Conservation (phyloP, 2,329 filamentous ascomycete species). For the Penicillium olsonii region DNA sequence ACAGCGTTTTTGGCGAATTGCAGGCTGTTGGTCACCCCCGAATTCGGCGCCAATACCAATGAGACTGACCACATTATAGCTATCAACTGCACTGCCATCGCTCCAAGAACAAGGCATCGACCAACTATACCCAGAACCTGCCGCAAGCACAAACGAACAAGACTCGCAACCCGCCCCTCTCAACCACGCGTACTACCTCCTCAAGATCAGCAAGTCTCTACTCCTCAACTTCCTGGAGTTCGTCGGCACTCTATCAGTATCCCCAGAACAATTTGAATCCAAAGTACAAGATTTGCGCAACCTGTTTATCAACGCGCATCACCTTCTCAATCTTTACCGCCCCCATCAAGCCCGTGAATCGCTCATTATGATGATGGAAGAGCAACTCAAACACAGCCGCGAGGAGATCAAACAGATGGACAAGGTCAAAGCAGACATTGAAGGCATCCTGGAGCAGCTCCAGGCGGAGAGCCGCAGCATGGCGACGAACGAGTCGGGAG, state of each 20-base stretch:
- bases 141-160: conserved; percentile 56
- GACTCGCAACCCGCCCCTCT: conserved; percentile 40
- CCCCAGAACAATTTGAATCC: conserved; percentile 65
- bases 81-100: conserved; percentile 63
- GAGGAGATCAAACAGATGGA: conserved; percentile 78
- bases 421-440: conserved; percentile 70
- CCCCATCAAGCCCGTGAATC: conserved; percentile 91
- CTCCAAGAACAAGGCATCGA: conserved; percentile 71
- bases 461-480: conserved; percentile 32
- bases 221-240: conserved; percentile 89
- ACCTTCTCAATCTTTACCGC: conserved; percentile 89
- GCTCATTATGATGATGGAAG: conserved; percentile 83
- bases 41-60: neutral
- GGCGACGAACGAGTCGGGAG: conserved; percentile 9
- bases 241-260: conserved; percentile 67
- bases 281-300: conserved; percentile 79
- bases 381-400: conserved; percentile 70
- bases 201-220: conserved; percentile 78
- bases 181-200: conserved; percentile 63
- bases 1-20: conserved; percentile 71
- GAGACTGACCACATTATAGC: conserved; percentile 30
- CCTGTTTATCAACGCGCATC: conserved; percentile 87
- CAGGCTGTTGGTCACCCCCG: conserved; percentile 53
- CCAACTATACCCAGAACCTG: conserved; percentile 63
- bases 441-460: conserved; percentile 38